These are phyloP conservation scores for Neurospora sp. DNA, from an alignment of 495 filamentous ascomycete species.

Conservation along the genomic window DNA sequence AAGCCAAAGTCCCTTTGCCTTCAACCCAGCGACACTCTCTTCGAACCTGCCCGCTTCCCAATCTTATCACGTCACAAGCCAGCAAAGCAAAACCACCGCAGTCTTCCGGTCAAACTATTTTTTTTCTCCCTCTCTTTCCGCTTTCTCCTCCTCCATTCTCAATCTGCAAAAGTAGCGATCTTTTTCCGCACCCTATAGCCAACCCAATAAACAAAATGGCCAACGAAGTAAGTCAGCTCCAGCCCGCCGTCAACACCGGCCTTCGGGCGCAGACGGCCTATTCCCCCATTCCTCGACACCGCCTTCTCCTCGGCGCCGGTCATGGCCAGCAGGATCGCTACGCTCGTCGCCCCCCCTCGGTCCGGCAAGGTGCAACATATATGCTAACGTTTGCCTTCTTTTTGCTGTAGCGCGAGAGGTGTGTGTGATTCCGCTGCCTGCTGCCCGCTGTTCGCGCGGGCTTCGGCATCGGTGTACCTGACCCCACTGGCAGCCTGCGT, in stretches of 20 bases:
- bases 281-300: slow-evolving; percentile 20
- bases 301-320: slow-evolving; percentile 15
- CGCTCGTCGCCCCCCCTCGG: slow-evolving; percentile 1
- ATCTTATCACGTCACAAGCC: slow-evolving; percentile 24
- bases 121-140: slow-evolving; percentile 1
- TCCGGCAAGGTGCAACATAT: not conserved
- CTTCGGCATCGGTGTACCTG: slow-evolving; percentile 1
- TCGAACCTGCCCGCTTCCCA: slow-evolving; percentile 12
- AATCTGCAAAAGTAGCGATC: slow-evolving; percentile 6
- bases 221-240: slow-evolving; percentile 49
- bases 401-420: slow-evolving; percentile 72
- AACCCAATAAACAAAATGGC: slow-evolving; percentile 43
- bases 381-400: slow-evolving; percentile 32
- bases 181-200: slow-evolving; percentile 9
- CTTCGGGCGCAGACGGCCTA: slow-evolving; percentile 8
- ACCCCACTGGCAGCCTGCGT: not conserved
- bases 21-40: slow-evolving; percentile 13
- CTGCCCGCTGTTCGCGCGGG: not conserved
- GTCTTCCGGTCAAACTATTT: slow-evolving; percentile 7
- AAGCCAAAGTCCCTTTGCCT: slow-evolving; percentile 16
- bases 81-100: slow-evolving; percentile 17
- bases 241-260: slow-evolving; percentile 8
- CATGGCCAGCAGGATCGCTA: slow-evolving; percentile 20
- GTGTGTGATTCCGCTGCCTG: slow-evolving; percentile 19
- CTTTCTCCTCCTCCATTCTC: not conserved